Evolutionary conservation across 1,284 basidiomycete genomes (phyloP).

Genomic region (Boletus calvinii): DNA sequence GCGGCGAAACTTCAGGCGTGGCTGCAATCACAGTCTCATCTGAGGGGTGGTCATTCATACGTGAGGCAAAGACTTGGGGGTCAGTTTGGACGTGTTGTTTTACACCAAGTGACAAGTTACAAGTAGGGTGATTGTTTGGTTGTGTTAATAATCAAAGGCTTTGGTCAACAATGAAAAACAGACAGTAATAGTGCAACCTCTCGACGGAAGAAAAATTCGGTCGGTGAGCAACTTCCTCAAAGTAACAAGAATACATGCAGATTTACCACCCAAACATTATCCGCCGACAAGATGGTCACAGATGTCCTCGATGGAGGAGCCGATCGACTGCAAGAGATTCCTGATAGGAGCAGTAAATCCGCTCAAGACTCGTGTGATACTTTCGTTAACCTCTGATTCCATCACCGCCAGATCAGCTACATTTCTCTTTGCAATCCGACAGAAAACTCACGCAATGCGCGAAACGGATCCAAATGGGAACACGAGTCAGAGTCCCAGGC

Average conservation of each 20-base stretch:
- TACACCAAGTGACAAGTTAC: not conserved
- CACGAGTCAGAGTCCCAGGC: not conserved
- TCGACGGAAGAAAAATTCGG: not conserved
- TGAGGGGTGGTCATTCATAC: slow-evolving; percentile 13
- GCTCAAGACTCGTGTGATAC: too few species aligned
- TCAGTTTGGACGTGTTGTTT: not conserved
- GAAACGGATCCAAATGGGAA: slow-evolving; percentile 19
- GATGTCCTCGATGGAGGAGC: slow-evolving; percentile 2
- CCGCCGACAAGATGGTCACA: slow-evolving; percentile 4
- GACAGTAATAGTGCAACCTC: not conserved
- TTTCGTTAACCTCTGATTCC: not conserved
- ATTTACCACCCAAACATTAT: not conserved
- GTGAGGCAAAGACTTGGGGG: not conserved
- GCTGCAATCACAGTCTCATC: slow-evolving; percentile 4
- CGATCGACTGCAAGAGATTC: slow-evolving; percentile 10
- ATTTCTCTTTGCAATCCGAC: not conserved
- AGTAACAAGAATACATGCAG: not conserved
- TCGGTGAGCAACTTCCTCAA: too few species aligned
- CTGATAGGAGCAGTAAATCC: not conserved
- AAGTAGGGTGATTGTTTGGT: slow-evolving; percentile 18
- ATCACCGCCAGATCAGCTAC: not conserved
- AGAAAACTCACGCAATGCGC: slow-evolving; percentile 11
- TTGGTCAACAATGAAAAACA: slow-evolving; percentile 16
- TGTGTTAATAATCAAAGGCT: slow-evolving; percentile 12
- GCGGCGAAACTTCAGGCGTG: slow-evolving; percentile 19